Conservation (phyloP, 2,329 filamentous ascomycete species). For the Neurospora sp. region DNA sequence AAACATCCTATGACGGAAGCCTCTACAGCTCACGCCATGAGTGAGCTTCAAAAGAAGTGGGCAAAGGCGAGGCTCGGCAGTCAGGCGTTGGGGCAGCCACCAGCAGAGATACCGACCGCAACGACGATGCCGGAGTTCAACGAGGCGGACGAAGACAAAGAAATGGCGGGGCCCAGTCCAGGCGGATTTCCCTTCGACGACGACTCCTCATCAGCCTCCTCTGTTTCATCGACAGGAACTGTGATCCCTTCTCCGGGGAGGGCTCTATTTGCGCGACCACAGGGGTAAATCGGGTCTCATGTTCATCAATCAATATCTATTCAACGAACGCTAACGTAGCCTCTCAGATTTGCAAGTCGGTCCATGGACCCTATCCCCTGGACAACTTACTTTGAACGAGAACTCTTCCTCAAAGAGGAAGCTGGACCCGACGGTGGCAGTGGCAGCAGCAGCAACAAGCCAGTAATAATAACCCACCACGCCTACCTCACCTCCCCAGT, state of each 20-base stretch:
- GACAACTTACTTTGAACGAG: slow-evolving; percentile 85
- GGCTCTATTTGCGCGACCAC: slow-evolving; percentile 62
- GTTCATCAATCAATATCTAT: slow-evolving; percentile 8
- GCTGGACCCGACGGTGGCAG: slow-evolving; percentile 24
- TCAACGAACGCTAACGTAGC: background rate
- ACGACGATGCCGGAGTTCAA: slow-evolving; percentile 8
- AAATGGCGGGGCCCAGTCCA: slow-evolving; percentile 31
- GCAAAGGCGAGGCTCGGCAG: slow-evolving; percentile 20
- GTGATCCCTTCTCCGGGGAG: slow-evolving; percentile 69
- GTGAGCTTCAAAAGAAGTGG: slow-evolving; percentile 24
- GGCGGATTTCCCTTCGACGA: slow-evolving; percentile 42
- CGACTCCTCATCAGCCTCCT: slow-evolving; percentile 68
- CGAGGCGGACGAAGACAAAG: slow-evolving; percentile 27
- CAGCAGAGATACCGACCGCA: background rate
- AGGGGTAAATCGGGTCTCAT: slow-evolving; percentile 41
- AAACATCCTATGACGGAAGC: slow-evolving; percentile 3
- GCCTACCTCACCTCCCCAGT: slow-evolving; percentile 79
- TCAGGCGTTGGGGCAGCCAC: slow-evolving; percentile 8
- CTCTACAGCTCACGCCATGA: slow-evolving; percentile 17
- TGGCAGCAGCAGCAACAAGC: slow-evolving; percentile 21
- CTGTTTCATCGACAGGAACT: slow-evolving; percentile 89
- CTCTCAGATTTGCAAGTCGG: slow-evolving; percentile 36
- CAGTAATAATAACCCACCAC: slow-evolving; percentile 56
- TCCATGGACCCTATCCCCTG: slow-evolving; percentile 63
- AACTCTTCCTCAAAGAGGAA: slow-evolving; percentile 56